Conservation (phyloP, 1,284 basidiomycete genomes). For the Meripilus lineatus region DNA sequence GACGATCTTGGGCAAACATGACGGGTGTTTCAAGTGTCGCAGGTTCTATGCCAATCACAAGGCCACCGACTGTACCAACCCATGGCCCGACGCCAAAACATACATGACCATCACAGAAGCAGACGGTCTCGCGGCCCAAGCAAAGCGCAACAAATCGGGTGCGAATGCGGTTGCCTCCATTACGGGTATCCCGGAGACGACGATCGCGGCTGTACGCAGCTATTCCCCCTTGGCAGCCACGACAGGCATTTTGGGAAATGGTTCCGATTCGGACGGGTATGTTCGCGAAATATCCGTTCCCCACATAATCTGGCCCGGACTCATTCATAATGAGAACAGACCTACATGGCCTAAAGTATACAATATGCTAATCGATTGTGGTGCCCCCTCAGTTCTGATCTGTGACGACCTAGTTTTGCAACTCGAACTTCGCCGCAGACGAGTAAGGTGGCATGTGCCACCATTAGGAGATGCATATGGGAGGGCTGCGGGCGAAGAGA, state of each 20-base stretch:
- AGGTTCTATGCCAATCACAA: slow-evolving; percentile 11
- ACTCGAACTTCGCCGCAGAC: neutral
- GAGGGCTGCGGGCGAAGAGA: neutral
- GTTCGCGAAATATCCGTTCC: neutral
- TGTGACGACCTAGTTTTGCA: neutral
- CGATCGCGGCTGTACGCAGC: slow-evolving; percentile 2
- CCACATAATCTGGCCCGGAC: slow-evolving; percentile 1
- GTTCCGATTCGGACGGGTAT: slow-evolving; percentile 2
- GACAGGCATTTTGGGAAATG: slow-evolving; percentile 1
- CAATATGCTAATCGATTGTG: slow-evolving; percentile 12
- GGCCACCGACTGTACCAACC: neutral
- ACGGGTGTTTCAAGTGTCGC: slow-evolving; percentile 15
- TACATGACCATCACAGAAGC: neutral
- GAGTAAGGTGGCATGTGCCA: neutral
- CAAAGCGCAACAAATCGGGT: neutral
- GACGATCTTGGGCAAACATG: slow-evolving; percentile 1
- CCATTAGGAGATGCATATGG: slow-evolving; percentile 6
- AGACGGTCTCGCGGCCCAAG: slow-evolving; percentile 1
- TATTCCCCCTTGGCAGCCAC: neutral
- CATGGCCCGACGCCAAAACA: slow-evolving; percentile 12
- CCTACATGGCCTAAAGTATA: neutral
- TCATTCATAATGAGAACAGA: neutral
- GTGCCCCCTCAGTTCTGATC: slow-evolving; percentile 12
- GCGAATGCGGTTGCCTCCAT: neutral
- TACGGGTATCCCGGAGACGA: neutral